Percentiles rank a stretch among this genome's conserved stretches.
phyloP scores from a whole-genome alignment of 1,284 basidiomycete genomes.

The Xerocomus amazonicus region DNA sequence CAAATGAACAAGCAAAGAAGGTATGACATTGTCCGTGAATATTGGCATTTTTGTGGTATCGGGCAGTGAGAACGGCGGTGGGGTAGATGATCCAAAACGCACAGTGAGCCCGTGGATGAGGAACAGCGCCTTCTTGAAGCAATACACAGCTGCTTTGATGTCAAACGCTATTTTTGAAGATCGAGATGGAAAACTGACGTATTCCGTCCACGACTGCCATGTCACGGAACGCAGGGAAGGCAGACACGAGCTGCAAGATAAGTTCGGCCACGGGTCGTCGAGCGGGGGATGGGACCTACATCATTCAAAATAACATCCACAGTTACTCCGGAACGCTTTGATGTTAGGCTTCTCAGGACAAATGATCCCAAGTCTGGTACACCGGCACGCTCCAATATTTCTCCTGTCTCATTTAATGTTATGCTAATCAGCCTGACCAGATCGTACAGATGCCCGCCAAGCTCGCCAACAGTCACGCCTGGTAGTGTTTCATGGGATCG shows the following conservation, averaged over 20 bases:
- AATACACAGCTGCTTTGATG: constrained; percentile 60
- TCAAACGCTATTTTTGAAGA: constrained; percentile 2
- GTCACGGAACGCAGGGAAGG: constrained; percentile 75
- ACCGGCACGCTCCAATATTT: constrained; percentile 54
- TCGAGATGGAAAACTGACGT: constrained; percentile 44
- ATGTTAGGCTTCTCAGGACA: constrained; percentile 60
- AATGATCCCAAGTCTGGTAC: constrained; percentile 73
- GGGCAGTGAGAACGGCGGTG: constrained; percentile 59
- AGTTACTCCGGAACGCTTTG: constrained; percentile 37
- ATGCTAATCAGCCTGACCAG: constrained; percentile 63
- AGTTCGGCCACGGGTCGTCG: constrained; percentile 11
- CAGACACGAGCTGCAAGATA: constrained; percentile 56
- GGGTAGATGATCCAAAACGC: constrained; percentile 53
- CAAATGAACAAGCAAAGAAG: constrained; percentile 76
- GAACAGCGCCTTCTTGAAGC: constrained; percentile 88
- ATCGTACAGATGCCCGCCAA: constrained; percentile 72
- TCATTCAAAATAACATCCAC: constrained; percentile 64
- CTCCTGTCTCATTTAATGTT: constrained; percentile 72
- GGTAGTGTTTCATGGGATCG: constrained; percentile 64
- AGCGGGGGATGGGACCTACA: constrained; percentile 37
- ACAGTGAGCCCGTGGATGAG: constrained; percentile 67
- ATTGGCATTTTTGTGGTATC: constrained; percentile 61
- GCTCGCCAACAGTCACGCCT: constrained; percentile 70
- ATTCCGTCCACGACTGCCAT: constrained; percentile 59
- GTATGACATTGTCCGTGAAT: constrained; percentile 85